These are phyloP conservation scores for Gaertneriomyces semiglobifer DNA, from an alignment of 192 early-diverging fungal genomes.

Conservation along the genomic window DNA sequence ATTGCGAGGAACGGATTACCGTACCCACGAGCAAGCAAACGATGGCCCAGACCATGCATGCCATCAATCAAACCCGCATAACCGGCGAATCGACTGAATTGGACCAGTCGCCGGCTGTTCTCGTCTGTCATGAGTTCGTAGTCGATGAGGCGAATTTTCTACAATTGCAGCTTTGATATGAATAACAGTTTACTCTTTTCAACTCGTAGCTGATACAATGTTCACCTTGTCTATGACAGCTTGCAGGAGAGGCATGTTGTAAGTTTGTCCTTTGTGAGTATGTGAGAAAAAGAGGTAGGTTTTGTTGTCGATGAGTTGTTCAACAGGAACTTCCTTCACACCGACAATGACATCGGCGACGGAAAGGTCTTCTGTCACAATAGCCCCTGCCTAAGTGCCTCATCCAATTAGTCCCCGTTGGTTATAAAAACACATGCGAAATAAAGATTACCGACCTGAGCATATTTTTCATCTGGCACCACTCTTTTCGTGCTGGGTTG, in stretches of 20 bases:
- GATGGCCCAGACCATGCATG: slow-evolving; percentile 86
- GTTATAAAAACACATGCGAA: background rate
- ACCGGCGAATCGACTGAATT: slow-evolving; percentile 91
- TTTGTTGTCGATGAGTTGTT: slow-evolving; percentile 78
- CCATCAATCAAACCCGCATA: slow-evolving; percentile 93
- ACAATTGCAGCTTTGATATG: background rate
- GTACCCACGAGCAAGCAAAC: slow-evolving; percentile 85
- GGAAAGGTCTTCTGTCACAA: slow-evolving; percentile 81
- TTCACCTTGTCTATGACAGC: slow-evolving; percentile 81
- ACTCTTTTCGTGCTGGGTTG: slow-evolving; percentile 94
- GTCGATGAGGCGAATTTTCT: slow-evolving; percentile 81
- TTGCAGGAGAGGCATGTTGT: slow-evolving; percentile 90
- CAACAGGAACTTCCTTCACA: slow-evolving; percentile 91
- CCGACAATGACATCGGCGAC: slow-evolving; percentile 88
- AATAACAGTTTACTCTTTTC: background rate
- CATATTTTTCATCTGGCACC: slow-evolving; percentile 80
- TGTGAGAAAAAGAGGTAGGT: slow-evolving; percentile 96
- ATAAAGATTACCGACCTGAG: slow-evolving; percentile 46
- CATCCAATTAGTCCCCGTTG: slow-evolving; percentile 2
- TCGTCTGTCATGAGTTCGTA: slow-evolving; percentile 92
- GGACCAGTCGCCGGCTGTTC: slow-evolving; percentile 69
- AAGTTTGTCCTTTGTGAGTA: slow-evolving; percentile 93
- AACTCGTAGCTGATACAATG: background rate
- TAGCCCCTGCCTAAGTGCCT: slow-evolving; percentile 67
- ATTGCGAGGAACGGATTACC: slow-evolving; percentile 79